These are phyloP conservation scores for Clitocybe nebularis DNA, from an alignment of 1,284 basidiomycete genomes.

Conservation along the genomic window DNA sequence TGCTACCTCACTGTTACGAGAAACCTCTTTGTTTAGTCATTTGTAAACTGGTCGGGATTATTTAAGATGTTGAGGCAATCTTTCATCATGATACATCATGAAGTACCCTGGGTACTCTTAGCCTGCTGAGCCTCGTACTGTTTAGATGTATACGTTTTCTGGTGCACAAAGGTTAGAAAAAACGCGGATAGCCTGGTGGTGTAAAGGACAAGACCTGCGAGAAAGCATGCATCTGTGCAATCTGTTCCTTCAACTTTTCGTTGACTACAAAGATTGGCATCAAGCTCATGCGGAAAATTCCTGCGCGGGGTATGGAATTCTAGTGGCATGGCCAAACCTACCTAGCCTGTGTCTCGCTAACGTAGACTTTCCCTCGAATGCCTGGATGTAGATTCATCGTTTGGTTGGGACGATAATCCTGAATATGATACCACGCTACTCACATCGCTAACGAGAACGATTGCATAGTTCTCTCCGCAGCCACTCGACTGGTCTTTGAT, in stretches of 20 bases:
- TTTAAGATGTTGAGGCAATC: no score
- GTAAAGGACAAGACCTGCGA: slow-evolving; percentile 58
- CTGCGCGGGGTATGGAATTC: no score
- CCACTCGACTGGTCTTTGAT: slow-evolving; percentile 74
- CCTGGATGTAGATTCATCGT: slow-evolving; percentile 36
- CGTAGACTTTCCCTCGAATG: slow-evolving; percentile 74
- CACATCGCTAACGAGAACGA: slow-evolving; percentile 74
- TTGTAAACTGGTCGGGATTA: no score
- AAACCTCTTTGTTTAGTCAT: no score
- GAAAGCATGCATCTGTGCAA: slow-evolving; percentile 78
- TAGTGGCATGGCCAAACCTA: slow-evolving; percentile 27
- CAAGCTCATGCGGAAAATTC: neutral
- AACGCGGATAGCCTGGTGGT: neutral
- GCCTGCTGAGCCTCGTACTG: slow-evolving; percentile 57
- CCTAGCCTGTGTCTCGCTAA: slow-evolving; percentile 66
- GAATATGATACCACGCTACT: no score
- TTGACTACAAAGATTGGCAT: slow-evolving; percentile 50
- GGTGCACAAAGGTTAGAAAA: slow-evolving; percentile 6
- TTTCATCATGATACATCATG: no score
- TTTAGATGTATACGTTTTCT: slow-evolving; percentile 75
- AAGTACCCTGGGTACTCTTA: no score
- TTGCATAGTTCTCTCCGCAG: slow-evolving; percentile 72
- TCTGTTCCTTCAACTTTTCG: slow-evolving; percentile 66
- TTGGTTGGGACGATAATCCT: no score
- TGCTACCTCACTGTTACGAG: no score